These are phyloP conservation scores for Clarireedia homoeocarpa DNA, from an alignment of 2,329 filamentous ascomycete genomes.

Conservation along the genomic window DNA sequence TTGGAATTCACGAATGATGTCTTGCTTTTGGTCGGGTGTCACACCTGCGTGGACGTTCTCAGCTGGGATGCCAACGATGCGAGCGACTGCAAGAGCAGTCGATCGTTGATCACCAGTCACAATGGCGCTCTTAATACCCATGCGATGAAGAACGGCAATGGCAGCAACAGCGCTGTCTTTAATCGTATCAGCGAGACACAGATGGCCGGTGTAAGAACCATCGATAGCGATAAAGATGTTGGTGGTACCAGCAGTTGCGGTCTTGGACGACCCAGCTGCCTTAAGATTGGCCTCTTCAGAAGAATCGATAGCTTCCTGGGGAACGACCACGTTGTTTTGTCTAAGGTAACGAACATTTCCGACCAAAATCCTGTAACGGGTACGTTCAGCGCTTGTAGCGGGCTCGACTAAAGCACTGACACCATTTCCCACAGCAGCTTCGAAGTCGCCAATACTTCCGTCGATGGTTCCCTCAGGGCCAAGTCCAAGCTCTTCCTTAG, in stretches of 20 bases:
- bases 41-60: constrained; percentile 79
- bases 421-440: constrained; percentile 74
- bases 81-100: constrained; percentile 77
- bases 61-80: constrained; percentile 68
- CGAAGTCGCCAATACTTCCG: constrained; percentile 79
- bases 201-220: constrained; percentile 67
- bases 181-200: constrained; percentile 82
- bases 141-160: constrained; percentile 71
- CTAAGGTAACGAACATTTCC: constrained; percentile 75
- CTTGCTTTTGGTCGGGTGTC: constrained; percentile 84
- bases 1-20: constrained; percentile 73
- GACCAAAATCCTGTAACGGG: constrained; percentile 70
- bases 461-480: constrained; percentile 67
- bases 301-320: constrained; percentile 53
- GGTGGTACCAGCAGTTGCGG: constrained; percentile 60
- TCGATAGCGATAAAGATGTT: constrained; percentile 90
- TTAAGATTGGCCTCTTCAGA: constrained; percentile 50
- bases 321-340: constrained; percentile 60
- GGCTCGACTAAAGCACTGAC: constrained; percentile 79
- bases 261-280: constrained; percentile 31
- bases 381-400: constrained; percentile 55
- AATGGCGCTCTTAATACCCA: constrained; percentile 82
- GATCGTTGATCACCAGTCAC: constrained; percentile 87
- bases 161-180: constrained; percentile 79
- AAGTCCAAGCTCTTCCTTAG: constrained; percentile 68